These are phyloP conservation scores for Tulasnella sp. DNA, from an alignment of 768 basidiomycete genomes.

Conservation along the genomic window DNA sequence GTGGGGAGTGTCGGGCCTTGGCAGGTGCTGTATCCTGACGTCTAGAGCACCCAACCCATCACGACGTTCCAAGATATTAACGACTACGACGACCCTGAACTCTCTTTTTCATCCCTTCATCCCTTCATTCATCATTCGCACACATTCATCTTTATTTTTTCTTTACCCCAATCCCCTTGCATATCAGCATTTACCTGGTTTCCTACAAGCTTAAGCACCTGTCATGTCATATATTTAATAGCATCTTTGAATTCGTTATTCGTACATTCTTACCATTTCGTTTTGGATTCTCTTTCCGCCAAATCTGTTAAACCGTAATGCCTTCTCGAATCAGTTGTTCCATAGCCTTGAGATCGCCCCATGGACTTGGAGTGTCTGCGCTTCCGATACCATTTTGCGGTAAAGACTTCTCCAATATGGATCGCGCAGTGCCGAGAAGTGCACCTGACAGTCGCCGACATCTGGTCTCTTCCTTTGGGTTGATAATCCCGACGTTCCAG, in stretches of 20 bases:
- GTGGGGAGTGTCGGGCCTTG: not conserved
- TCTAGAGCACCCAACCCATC: not conserved
- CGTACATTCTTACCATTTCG: not conserved
- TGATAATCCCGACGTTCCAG: slow-evolving; percentile 41
- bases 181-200: too few relatives aligned
- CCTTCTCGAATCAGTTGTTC: not conserved
- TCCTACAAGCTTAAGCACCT: not conserved
- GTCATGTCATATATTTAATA: not conserved
- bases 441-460: not conserved
- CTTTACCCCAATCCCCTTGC: not conserved
- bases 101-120: too few relatives aligned
- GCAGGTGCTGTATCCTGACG: not conserved
- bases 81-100: not conserved
- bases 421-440: not conserved
- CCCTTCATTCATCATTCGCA: not conserved
- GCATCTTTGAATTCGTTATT: not conserved
- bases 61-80: not conserved
- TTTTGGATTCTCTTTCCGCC: not conserved
- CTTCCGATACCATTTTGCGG: not conserved
- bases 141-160: not conserved
- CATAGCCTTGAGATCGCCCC: not conserved
- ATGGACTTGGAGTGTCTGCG: not conserved
- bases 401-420: not conserved
- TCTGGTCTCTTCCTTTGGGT: not conserved
- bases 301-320: not conserved